Base-by-base conservation (phyloP, 1,284 basidiomycete species). In the Irpex sp. region DNA sequence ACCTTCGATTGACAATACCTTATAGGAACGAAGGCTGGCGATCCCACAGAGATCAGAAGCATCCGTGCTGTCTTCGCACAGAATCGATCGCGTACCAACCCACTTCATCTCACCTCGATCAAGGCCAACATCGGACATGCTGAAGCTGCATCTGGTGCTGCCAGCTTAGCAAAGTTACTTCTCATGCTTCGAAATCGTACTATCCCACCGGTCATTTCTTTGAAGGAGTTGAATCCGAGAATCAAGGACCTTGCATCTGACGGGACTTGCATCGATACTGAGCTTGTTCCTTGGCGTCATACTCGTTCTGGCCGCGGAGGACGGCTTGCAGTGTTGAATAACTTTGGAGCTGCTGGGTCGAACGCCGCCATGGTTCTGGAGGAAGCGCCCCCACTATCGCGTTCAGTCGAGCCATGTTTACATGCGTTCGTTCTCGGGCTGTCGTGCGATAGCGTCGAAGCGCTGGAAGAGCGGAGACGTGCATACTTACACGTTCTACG, bases 101-200 rank as follows among this genome's bases (percentile, higher is more conserved):
- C 83, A 7, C 80, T 92, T 19, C 82, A 88, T 65, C 73, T 91
- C 37, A 87, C 86, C 7, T 87, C 86, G 1, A 75, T 90, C 66
- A 92, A 91, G 66, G 86, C 82, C 11, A 90, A 89, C 69, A 83
- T 90, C 36, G 89, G 90, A 0, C 89, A 92, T 68, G 75, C 88
- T 3, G 90, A 90, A 69, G 88, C 89, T 0, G 89, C 90, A 6
- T 90, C 88, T 19, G 90, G 89, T 0, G 83, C 85, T 5, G 86
- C 86, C 7, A 83, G 87, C 17, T 79, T 92, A 3, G 88, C 85
- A 15, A 92, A 92, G 67, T 75, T 90, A 46, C 71, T 92, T 33
- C 74, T 91, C 53, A 91, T 91, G 89, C 68, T 92, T 50, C 78
- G 75, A 35, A 77, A 87, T 54, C 72, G 74, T 8, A 67, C 69